Base-by-base conservation (phyloP, 768 basidiomycete species). In the Rhodosporidiobolus odoratus region DNA sequence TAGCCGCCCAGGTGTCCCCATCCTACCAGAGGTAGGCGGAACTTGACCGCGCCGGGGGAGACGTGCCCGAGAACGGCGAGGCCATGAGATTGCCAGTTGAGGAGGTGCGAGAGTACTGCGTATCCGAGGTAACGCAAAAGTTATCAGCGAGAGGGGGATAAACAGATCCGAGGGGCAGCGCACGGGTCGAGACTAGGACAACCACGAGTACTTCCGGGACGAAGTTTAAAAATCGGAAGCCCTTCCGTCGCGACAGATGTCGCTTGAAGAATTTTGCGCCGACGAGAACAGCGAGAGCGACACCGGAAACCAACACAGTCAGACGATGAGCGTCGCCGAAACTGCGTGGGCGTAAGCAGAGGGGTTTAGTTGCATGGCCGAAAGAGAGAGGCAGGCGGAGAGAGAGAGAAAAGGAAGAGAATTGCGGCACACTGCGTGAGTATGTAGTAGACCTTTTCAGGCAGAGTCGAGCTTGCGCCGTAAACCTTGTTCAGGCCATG, bases 141-240 rank as follows among this genome's bases (percentile, higher is more conserved):
- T 40, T 10, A 27, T 45, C 43, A 25, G 7, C n/a, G 23, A 37
- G 15, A 30, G 50, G 27, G 47, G 23, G 47, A 15, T 32, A 27
- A 45, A 30, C 32, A 19, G 38, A 34, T 9, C 7, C 2, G 30
- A 34, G 27, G 47, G 19, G n/a, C 2, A 35, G 81, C 87, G 75
- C 78, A 95, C 92, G 75, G 4, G 92, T 98, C 0, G 91, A 89
- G 3, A 85, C 79, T 4, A 91, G 85, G 4, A 97, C 94, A 32
- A 92, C 87, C 12, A 97, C 78, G 41, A 99, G 83, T 21, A 99
- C 92, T 79, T 98, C 94, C 0, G 94, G 95, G 13, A 98, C 75
- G 23, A 88, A 88, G 75, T 88, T 87, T 56, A 95, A 86, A 82
- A 79, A 80, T 75, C 83, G 84, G 80, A 86, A 88, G 3, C 73